Conservation (phyloP, 371 early-diverging fungal genomes). For the Mucor lusitanicus region DNA sequence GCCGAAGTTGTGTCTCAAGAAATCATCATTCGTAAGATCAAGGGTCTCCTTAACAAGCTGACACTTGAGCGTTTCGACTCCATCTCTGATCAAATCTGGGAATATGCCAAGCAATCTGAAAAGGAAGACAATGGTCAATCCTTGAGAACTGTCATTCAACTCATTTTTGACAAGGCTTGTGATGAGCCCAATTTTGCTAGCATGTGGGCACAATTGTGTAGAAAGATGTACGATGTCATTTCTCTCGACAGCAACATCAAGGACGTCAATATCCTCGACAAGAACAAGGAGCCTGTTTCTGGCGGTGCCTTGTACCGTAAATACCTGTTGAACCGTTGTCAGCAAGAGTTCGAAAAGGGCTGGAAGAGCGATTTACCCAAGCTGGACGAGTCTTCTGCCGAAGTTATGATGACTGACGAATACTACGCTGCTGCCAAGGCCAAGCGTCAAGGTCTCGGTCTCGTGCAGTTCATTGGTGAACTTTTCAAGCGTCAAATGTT, state of each 20-base stretch:
- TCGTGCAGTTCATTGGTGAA: constrained; percentile 93
- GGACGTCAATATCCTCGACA: constrained; percentile 49
- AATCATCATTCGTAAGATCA: constrained; percentile 76
- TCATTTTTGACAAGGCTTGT: constrained; percentile 93
- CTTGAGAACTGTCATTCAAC: constrained; percentile 76
- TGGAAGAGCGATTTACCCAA: constrained; percentile 70
- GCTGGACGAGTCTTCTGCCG: constrained; percentile 43
- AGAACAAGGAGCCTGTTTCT: constrained; percentile 54
- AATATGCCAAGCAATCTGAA: constrained; percentile 70
- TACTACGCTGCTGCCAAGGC: constrained; percentile 88
- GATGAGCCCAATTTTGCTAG: constrained; percentile 89
- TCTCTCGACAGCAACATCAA: constrained; percentile 39
- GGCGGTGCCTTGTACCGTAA: constrained; percentile 86
- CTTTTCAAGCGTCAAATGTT: constrained; percentile 88
- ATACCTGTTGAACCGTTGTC: constrained; percentile 89
- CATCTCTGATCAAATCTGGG: constrained; percentile 82
- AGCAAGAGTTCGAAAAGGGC: constrained; percentile 85
- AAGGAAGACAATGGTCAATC: constrained; percentile 72
- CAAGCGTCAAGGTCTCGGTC: constrained; percentile 94
- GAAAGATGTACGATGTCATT: constrained; percentile 63
- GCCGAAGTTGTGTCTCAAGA: constrained; percentile 60
- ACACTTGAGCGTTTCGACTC: constrained; percentile 92
- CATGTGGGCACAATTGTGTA: constrained; percentile 91
- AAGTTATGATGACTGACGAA: constrained; percentile 68
- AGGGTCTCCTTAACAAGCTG: constrained; percentile 91